Evolutionary conservation across 352 stramenopile species (phyloP), one percentile per base, ranked within the genome.

Genomic region (Thalassiosira hispida): DNA sequence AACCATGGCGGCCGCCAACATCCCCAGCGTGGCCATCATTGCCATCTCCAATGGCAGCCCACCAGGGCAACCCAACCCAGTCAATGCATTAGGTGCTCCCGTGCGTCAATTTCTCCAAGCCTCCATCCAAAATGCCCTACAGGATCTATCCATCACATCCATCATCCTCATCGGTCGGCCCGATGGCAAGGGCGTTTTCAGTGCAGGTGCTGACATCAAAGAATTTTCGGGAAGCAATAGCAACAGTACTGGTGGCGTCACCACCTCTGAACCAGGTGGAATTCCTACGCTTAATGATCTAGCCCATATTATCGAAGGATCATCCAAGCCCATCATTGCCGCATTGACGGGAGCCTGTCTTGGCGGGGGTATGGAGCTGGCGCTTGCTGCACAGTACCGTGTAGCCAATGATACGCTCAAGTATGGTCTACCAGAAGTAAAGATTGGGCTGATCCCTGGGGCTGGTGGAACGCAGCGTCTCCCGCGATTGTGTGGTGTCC

Each of bases 391-490:
- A 83, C 96, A 99, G 79, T 98, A 98, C 89, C 95, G 97, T 46
- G 94, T 98, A 0, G 77, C 89, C 11, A 92, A 95, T 27, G 77
- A 91, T 61, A 95, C 95, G 70, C 95, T 94, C 31, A 94, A 94
- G 68, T 90, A 99, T 53, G 95, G 96, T n/a, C 80, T 99, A 16
- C 96, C 96, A 0, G 96, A 99, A 84, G 96, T 98, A 12, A 95
- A 97, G 84, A 93, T 99, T 53, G 97, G 96, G 16, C 84, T 99
- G 33, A 92, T 99, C 46, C 97, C 97, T 0, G 96, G 82, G 4
- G 97, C 96, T 0, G 96, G 97, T 6, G 97, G 96, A 22, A 99
- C 97, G 0, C 97, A 99, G 85, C 95, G 96, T 9, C 89, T 99
- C 44, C 96, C 96, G 4, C 92, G 96, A 64, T 89, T 98, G 6